Conservation (phyloP, 371 early-diverging fungal species). For the Apophysomyces ossiformis region DNA sequence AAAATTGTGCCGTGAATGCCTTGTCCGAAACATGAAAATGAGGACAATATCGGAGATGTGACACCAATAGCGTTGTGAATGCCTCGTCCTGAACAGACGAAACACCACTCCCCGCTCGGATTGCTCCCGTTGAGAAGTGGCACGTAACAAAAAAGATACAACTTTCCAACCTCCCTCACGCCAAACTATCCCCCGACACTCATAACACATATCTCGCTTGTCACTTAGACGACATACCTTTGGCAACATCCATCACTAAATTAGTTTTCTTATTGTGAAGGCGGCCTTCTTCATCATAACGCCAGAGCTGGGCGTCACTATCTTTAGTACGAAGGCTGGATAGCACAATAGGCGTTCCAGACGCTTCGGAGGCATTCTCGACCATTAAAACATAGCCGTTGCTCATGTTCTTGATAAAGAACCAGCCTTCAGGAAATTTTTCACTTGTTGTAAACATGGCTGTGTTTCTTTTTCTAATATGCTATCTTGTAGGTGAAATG, state of each 20-base stretch:
- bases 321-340: constrained; percentile 43
- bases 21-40: not conserved
- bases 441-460: constrained; percentile 8
- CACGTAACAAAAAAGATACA: not conserved
- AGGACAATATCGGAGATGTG: not conserved
- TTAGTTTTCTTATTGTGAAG: constrained; percentile 61
- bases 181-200: no score
- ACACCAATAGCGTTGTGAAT: constrained; percentile 11
- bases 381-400: constrained; percentile 58
- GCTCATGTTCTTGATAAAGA: constrained; percentile 62
- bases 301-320: constrained; percentile 57
- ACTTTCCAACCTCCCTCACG: not conserved
- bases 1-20: constrained; percentile 7
- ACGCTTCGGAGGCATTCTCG: constrained; percentile 33
- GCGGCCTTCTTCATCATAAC: constrained; percentile 55
- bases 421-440: constrained; percentile 59
- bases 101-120: constrained; percentile 5
- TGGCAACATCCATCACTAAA: constrained; percentile 60
- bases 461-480: not conserved
- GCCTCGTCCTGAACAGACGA: constrained; percentile 1
- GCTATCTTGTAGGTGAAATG: not conserved
- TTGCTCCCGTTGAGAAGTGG: constrained; percentile 7
- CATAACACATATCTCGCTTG: not conserved
- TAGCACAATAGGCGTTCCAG: constrained; percentile 39
- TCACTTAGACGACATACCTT: constrained; percentile 40